Evolutionary conservation across 2,329 filamentous ascomycete genomes (phyloP).

Genomic region (Penicillium concentricum): DNA sequence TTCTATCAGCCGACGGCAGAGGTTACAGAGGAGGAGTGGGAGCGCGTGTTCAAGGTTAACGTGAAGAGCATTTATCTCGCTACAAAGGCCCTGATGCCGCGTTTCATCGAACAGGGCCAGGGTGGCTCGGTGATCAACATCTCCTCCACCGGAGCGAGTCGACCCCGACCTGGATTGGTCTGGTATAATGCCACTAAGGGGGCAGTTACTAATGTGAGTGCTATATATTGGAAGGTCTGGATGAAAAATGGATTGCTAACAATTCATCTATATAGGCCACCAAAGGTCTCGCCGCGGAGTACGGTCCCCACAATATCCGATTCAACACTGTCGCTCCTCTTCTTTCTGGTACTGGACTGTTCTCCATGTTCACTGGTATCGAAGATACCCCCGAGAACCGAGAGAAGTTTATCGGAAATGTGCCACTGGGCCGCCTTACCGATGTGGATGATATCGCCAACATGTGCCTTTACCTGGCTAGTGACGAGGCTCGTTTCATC

Average conservation of each 20-base stretch:
- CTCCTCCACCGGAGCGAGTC: slow-evolving; percentile 43
- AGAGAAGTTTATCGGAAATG: slow-evolving; percentile 44
- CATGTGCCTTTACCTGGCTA: slow-evolving; percentile 67
- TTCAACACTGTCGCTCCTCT: slow-evolving; percentile 72
- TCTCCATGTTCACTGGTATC: slow-evolving; percentile 46
- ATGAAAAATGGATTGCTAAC: neutral
- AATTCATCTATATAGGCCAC: slow-evolving; percentile 49
- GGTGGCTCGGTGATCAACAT: slow-evolving; percentile 48
- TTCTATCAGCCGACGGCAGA: slow-evolving; percentile 37
- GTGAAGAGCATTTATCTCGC: slow-evolving; percentile 45
- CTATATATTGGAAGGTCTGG: neutral
- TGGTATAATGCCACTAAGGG: slow-evolving; percentile 50
- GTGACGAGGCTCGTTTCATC: slow-evolving; percentile 69
- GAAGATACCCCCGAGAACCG: slow-evolving; percentile 47
- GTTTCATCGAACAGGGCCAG: slow-evolving; percentile 39
- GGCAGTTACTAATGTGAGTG: slow-evolving; percentile 44
- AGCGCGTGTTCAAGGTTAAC: slow-evolving; percentile 46
- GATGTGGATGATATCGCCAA: slow-evolving; percentile 64
- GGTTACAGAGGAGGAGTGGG: slow-evolving; percentile 46
- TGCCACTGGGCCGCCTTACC: slow-evolving; percentile 45
- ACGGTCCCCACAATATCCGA: slow-evolving; percentile 68
- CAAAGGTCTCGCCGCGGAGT: slow-evolving; percentile 70
- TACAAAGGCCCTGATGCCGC: slow-evolving; percentile 34
- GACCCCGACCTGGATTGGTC: slow-evolving; percentile 45
- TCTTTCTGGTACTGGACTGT: slow-evolving; percentile 65